Percentiles rank a stretch among this genome's conserved stretches.
Conservation (phyloP, 768 basidiomycete genomes). For the Macrocybe gigantea region DNA sequence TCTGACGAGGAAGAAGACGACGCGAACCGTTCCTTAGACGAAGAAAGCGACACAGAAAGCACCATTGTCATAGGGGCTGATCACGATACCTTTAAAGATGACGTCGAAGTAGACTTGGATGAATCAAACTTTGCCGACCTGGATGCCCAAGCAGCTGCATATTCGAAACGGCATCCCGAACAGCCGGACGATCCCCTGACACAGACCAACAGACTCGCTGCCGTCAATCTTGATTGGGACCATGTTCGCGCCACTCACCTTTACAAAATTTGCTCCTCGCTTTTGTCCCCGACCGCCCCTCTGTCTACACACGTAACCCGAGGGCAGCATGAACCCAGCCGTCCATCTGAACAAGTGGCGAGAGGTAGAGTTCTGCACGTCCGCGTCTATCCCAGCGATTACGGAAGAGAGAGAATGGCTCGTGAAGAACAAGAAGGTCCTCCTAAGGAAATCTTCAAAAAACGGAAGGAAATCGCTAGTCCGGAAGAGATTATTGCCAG, state of each 20-base stretch:
- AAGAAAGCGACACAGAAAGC: constrained; percentile 41
- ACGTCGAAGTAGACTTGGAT: constrained; percentile 70
- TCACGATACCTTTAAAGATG: constrained; percentile 30
- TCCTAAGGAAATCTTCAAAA: constrained; percentile 76
- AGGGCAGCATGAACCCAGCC: constrained; percentile 17
- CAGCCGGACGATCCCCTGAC: constrained; percentile 22
- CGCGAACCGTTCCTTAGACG: constrained; percentile 24
- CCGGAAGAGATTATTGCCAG: constrained; percentile 59
- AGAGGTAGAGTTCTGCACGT: constrained; percentile 69
- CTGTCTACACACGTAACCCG: constrained; percentile 19
- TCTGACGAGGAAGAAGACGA: constrained; percentile 68
- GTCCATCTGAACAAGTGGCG: constrained; percentile 25
- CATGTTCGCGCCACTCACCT: constrained; percentile 85
- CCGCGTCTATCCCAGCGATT: constrained; percentile 87
- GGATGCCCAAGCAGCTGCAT: constrained; percentile 68
- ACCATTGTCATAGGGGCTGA: constrained; percentile 47
- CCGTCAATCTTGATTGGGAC: constrained; percentile 98
- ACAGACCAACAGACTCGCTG: constrained; percentile 66
- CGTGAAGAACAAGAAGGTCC: constrained; percentile 90
- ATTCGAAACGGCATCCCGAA: constrained; percentile 44
- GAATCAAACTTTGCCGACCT: constrained; percentile 68
- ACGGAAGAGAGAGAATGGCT: constrained; percentile 83
- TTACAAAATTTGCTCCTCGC: constrained; percentile 88
- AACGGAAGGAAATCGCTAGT: constrained; percentile 20
- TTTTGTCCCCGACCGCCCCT: constrained; percentile 59